Base-by-base conservation (phyloP, 495 filamentous ascomycete species). In the Barbatosphaeria neglecta region DNA sequence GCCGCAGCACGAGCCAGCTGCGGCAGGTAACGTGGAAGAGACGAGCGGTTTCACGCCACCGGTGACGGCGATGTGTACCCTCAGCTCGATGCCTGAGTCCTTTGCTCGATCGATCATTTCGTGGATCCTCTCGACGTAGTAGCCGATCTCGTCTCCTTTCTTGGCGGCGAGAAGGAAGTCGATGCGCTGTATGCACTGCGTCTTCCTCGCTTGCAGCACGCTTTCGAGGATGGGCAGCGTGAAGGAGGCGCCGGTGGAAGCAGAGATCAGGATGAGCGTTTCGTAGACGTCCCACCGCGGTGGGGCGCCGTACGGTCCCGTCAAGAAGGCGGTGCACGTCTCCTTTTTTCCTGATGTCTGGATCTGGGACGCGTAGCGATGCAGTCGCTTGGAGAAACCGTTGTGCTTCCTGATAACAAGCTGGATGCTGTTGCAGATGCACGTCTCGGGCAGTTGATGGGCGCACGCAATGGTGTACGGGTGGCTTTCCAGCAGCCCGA, bases 81-180 rank as follows among this genome's bases (percentile, higher is more conserved):
- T 47, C 35, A 76, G 48, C 28, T 72, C 66, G 42, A 77, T 67
- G n/a, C 67, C 68, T 1, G 63, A 50, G 6, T 50, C 59, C 47
- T 66, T 59, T 22, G 81, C 73, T 19, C 74, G 76, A 13, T 70
- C 66, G 37, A 78, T 63, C 1, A 80, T 72, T 33, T 75, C 67
- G 16, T 71, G 66, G 2, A 94, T 63, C 49, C 81, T 74, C 10
- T 63, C 58, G n/a, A 76, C 69, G 50, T 87, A 87, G 71, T 81
- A 89, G 23, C 61, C 68, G n/a, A 84, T 61, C 49, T 90, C 83
- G 9, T 77, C 73, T 0, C 75, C 73, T 22, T 78, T 75, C 51
- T 78, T 85, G 33, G 90, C 77, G 18, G 86, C 76, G 68, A 89
- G 81, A 2, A 90, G 65, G 46, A 90, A 86, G 11, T 79, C 74